Evolutionary conservation across 345 rosid species (phyloP), one percentile per base, ranked within the genome.

Genomic region (Passiflora organensis): DNA sequence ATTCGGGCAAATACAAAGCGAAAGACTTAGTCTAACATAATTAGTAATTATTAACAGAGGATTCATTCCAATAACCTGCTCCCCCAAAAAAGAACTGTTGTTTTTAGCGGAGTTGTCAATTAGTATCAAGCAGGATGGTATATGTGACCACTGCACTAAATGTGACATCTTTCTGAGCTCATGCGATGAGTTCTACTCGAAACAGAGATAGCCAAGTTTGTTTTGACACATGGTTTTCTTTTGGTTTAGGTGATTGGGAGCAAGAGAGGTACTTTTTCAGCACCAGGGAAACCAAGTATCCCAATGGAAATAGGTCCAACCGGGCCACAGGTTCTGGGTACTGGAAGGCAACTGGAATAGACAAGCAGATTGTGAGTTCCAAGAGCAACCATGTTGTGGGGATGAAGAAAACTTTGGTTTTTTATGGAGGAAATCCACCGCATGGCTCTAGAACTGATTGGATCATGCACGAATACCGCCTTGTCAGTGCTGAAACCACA

Each of bases 401-500:
- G 23, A 71, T 89, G 81, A 93, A 93, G 80, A 93, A 93, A 78
- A 93, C 99, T 32, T 87, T 93, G n/a, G 99, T 93, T 46, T 93
- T 93, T 48, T 93, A 86, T 59, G 77, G 82, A 72, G 99, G 99
- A 37, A 93, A 89, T 53, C 89, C 95, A 10, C 95, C 96, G 2
- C 79, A 71, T 44, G 99, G 96, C 11, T 28, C 78, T 0, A 84
- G 91, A 66, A 89, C 99, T 50, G 87, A 93, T 25, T 93, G 99
- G 99, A 75, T 93, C 73, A 93, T 93, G 99, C 99, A 93, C 13
- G 99, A 93, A 49, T 93, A 93, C 53, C 94, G 96, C 16, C 94
- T 93, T 24, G 58, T 53, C 21, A 24, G 23, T 48, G 17, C 76
- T 11, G 62, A 52, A 11, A 55, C 60, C 8, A 4, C 59, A 19